Percentiles rank a stretch among this genome's conserved stretches.
phyloP scores from a whole-genome alignment of 257 asterid genomes.

The Knoxia roxburghii region DNA sequence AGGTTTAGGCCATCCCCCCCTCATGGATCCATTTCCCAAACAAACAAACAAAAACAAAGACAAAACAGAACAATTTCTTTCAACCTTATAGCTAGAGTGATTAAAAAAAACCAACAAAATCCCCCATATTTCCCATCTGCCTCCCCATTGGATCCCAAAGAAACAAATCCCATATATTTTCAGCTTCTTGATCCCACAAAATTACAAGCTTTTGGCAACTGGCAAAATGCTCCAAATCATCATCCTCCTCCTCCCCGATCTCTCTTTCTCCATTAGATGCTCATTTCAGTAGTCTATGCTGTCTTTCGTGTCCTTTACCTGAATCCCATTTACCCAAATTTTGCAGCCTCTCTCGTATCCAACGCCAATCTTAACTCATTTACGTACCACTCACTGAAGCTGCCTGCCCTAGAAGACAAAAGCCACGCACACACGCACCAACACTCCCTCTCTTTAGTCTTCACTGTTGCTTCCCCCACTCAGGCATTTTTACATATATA shows the following conservation, averaged over 20 bases:
- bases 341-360: slow-evolving; percentile 26
- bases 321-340: background rate
- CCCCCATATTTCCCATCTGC: background rate
- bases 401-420: slow-evolving; percentile 24
- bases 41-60: background rate
- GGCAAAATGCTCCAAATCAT: background rate
- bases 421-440: slow-evolving; percentile 14
- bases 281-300: background rate
- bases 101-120: background rate
- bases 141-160: too few relatives aligned
- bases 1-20: background rate
- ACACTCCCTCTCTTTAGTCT: background rate
- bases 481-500: slow-evolving; percentile 6
- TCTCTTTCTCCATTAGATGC: slow-evolving; percentile 15
- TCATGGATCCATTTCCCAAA: background rate
- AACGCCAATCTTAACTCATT: slow-evolving; percentile 29
- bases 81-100: too few relatives aligned
- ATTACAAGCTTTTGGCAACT: background rate
- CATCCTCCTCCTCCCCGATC: too few relatives aligned
- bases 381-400: background rate
- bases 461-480: too few relatives aligned
- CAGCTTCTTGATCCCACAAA: background rate
- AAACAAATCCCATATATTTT: too few relatives aligned
- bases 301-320: slow-evolving; percentile 9
- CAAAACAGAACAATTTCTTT: too few relatives aligned